Evolutionary conservation across 306 rosid genomes (phyloP), one percentile per base, ranked within the genome.

Genomic region (Cicer cuneatum): DNA sequence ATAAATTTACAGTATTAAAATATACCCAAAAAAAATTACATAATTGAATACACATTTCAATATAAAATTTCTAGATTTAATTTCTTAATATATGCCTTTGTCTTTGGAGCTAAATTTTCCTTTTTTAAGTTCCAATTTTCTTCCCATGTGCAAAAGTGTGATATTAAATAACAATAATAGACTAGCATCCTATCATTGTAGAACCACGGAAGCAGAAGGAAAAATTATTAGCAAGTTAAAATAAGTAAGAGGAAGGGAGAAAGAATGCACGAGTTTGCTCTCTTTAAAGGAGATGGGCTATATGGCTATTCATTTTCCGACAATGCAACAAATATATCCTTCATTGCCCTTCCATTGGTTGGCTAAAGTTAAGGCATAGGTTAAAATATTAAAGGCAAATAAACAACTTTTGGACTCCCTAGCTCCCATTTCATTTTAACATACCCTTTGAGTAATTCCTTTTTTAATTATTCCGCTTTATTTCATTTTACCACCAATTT

Each of bases 241-340:
- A 74, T 48, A 67, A 74, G 13, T 6, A 15, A 77, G 53, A 46
- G 71, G 18, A 19, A 24, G 37, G 64, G 45, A 48, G 48, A 75
- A 72, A 40, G 33, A 61, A 52, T 75, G 81, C 81, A 54, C 69
- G 82, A 72, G 73, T 60, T 51, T 74, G 77, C 29, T 52, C 60
- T 46, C 43, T 70, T 37, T 68, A 40, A 13, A 57, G 75, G 83
- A 77, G 68, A 85, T 56, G 83, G 81, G 74, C 61, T 85, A 65
- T 24, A 59, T 84, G 80, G 83, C 51, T 87, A 53, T 82, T 86
- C 83, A 83, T 88, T 75, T 77, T 75, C 97, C 92, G 97, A 92
- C 97, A 92, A 90, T 72, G 74, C 86, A 90, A 88, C 96, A 84
- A 29, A 52, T 54, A 86, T 75, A 81, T 86, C 86, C 81, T 84